Conservation (phyloP, 331 rosid species). For the Spiraea crenata region DNA sequence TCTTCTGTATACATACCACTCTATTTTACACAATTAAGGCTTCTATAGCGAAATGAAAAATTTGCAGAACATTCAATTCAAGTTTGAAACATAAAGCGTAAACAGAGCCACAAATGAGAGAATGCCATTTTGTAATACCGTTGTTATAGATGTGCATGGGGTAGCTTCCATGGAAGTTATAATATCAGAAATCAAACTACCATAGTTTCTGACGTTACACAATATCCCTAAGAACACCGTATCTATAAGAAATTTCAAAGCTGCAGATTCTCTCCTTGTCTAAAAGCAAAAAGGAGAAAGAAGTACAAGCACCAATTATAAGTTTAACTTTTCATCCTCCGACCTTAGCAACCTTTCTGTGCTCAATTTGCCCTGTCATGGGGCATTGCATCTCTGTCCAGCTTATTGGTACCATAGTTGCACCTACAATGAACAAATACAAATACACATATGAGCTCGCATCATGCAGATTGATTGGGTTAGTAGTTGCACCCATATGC, state of each 20-base stretch:
- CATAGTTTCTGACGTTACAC: not conserved
- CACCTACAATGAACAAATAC: slow-evolving; percentile 48
- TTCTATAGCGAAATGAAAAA: too few species aligned
- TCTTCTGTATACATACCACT: too few species aligned
- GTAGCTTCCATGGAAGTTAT: not conserved
- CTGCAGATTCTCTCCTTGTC: not conserved
- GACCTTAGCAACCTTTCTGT: slow-evolving; percentile 84
- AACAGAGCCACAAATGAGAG: not conserved
- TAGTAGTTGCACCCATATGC: not conserved
- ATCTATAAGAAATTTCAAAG: not conserved
- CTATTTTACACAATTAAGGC: too few species aligned
- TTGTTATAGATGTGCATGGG: not conserved
- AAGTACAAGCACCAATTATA: not conserved
- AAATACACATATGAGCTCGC: slow-evolving; percentile 27
- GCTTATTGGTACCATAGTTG: slow-evolving; percentile 78
- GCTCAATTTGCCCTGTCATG: slow-evolving; percentile 77
- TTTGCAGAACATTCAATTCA: not conserved
- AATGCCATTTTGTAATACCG: not conserved
- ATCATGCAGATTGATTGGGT: not conserved
- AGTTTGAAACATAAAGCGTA: not conserved
- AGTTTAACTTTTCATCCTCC: slow-evolving; percentile 40
- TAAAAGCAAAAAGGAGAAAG: not conserved
- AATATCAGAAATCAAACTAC: not conserved
- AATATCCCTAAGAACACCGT: not conserved
- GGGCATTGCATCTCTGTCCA: slow-evolving; percentile 99